A percentile compares a stretch with the other conserved stretches of the same genome.
phyloP scores from a whole-genome alignment of 2,329 filamentous ascomycete species.

The Apiospora malaysiana region DNA sequence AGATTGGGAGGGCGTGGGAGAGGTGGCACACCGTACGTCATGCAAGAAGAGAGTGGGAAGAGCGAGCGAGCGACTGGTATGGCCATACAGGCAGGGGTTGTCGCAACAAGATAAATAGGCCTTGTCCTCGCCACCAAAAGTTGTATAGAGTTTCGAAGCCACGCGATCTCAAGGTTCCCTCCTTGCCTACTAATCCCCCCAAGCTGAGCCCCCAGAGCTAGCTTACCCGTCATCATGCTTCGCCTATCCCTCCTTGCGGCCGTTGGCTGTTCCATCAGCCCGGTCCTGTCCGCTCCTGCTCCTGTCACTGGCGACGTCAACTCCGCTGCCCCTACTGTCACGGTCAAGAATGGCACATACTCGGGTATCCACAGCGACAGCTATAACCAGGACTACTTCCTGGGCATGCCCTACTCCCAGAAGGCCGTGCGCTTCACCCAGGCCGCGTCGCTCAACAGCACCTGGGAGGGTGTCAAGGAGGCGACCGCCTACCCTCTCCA shows the following conservation, averaged over 20 bases:
- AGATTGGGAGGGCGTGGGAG: neutral
- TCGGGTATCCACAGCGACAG: constrained; percentile 42
- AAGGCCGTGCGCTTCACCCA: constrained; percentile 47
- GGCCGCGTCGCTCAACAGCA: constrained; percentile 51
- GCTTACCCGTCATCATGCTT: constrained; percentile 21
- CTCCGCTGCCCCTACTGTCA: constrained; percentile 25
- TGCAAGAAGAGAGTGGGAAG: neutral
- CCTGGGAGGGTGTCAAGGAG: constrained; percentile 43
- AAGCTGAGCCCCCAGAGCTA: neutral
- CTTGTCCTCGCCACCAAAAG: neutral
- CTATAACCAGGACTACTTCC: constrained; percentile 53
- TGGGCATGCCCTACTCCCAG: constrained; percentile 51
- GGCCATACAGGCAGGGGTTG: neutral
- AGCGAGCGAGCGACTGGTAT: neutral
- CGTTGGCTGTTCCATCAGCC: constrained; percentile 23
- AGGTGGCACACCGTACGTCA: neutral
- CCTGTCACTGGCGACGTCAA: constrained; percentile 20
- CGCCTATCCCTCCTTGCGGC: constrained; percentile 24
- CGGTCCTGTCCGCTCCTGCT: constrained; percentile 22
- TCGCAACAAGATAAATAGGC: neutral
- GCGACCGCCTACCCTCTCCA: constrained; percentile 48
- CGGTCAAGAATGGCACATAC: constrained; percentile 52
- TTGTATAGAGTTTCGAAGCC: neutral
- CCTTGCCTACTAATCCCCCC: neutral
- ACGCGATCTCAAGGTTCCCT: constrained; percentile 3